Evolutionary conservation across 257 asterid species (phyloP).

Genomic region (Penstemon newberryi): DNA sequence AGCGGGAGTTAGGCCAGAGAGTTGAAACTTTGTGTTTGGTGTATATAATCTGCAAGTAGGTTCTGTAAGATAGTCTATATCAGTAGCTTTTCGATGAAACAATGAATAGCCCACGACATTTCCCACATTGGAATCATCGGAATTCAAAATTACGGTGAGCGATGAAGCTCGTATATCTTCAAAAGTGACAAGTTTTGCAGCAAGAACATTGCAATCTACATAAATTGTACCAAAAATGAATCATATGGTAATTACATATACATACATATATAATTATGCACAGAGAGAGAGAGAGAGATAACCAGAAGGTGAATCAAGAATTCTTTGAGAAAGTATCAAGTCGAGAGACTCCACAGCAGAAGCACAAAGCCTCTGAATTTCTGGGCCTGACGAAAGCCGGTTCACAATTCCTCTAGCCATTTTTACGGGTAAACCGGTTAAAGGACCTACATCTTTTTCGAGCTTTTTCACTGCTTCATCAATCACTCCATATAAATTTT

Average conservation of each 20-base stretch:
- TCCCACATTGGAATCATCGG: slow-evolving; percentile 30
- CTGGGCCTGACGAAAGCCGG: slow-evolving; percentile 86
- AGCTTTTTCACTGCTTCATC: slow-evolving; percentile 69
- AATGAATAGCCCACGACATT: slow-evolving; percentile 34
- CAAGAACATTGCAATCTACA: slow-evolving; percentile 45
- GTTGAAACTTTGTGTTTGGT: slow-evolving; percentile 50
- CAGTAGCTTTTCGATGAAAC: slow-evolving; percentile 74
- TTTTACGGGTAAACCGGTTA: slow-evolving; percentile 89
- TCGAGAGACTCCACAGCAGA: slow-evolving; percentile 69
- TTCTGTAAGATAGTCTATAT: slow-evolving; percentile 52
- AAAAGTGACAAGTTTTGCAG: slow-evolving; percentile 53
- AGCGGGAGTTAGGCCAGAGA: slow-evolving; percentile 56
- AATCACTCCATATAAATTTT: slow-evolving; percentile 41
- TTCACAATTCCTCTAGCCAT: slow-evolving; percentile 96
- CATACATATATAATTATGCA: neutral
- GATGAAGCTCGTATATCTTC: slow-evolving; percentile 55
- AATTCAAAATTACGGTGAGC: slow-evolving; percentile 35
- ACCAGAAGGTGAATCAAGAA: slow-evolving; percentile 46
- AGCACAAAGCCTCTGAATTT: slow-evolving; percentile 77
- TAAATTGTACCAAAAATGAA: slow-evolving; percentile 1
- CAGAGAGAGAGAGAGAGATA: slow-evolving; percentile 23
- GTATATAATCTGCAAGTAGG: slow-evolving; percentile 61
- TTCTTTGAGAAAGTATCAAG: slow-evolving; percentile 44
- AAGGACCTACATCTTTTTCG: slow-evolving; percentile 86
- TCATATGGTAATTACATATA: slow-evolving; percentile 3